Base-by-base conservation (phyloP, 306 rosid species). In the Trifolium dubium region DNA sequence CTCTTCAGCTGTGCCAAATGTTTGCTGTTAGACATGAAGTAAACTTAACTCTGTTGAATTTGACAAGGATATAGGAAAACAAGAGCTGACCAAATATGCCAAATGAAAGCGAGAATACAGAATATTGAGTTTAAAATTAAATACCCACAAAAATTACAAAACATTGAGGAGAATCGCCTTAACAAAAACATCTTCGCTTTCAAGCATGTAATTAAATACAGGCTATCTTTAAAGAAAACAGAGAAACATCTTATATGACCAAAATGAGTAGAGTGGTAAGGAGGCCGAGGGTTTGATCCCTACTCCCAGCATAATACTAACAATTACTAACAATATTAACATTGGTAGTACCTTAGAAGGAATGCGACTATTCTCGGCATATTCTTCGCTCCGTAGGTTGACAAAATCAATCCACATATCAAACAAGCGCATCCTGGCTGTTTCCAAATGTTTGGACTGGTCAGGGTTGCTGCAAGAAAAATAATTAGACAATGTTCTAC, bases 371-470 rank as follows among this genome's bases (percentile, higher is more conserved):
- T 88, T 79, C 65, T 94, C 96, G 32, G 91, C 49, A 53, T 91
- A 94, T 78, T 91, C 98, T 80, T 91, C 98, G 64, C 97, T 86
- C 70, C 95, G 77, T 41, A 91, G 81, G 85, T 94, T 94, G 61
- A 91, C 98, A 83, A 94, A 94, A 87, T 94, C 98, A 79, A 94
- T 85, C 97, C 96, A 91, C 4, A 79, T 76, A 80, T 89, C 94
- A 79, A 86, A 88, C 64, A 94, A 77, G 23, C 91, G 90, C 97
- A 94, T 94, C 83, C 97, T 88, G 12, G 97, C 97, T 29, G 98
- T 94, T 85, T 94, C 98, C 84, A 91, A 87, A 87, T 94, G 97
- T 82, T 91, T 94, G 44, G 97, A 94, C 77, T 91, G 97, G n/a
- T 91, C 98, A 9, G 98, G 98, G 64, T 94, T 94, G 72, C 98